Conservation (phyloP, 1,284 basidiomycete species). For the Cutaneotrichosporon sp. region DNA sequence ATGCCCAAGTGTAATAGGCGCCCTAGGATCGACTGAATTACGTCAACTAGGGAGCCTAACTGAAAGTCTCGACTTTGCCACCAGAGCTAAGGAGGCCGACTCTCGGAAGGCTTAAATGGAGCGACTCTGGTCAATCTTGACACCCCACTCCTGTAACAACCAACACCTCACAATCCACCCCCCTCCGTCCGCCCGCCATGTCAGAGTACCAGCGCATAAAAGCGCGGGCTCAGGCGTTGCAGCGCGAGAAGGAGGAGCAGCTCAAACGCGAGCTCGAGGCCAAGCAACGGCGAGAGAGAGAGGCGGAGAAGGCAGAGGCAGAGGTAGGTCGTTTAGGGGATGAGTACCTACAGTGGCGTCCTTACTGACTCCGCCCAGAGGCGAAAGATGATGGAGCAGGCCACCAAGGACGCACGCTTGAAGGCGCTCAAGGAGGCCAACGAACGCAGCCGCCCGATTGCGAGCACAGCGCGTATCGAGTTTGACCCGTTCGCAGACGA, state of each 20-base stretch:
- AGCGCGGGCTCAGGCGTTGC: conserved; percentile 39
- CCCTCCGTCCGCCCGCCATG: conserved; percentile 18
- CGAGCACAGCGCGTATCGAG: conserved; percentile 17
- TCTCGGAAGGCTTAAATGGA: conserved; percentile 1
- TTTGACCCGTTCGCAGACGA: conserved; percentile 51
- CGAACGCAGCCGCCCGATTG: conserved; percentile 25
- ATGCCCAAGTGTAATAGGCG: neutral
- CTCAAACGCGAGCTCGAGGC: conserved; percentile 39
- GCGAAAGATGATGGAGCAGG: conserved; percentile 37
- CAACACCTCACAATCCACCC: neutral
- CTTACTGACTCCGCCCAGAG: conserved; percentile 24
- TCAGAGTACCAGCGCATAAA: conserved; percentile 43
- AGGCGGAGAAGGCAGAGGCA: conserved; percentile 40
- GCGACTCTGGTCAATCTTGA: neutral
- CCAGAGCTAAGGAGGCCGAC: neutral
- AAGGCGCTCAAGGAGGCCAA: conserved; percentile 43
- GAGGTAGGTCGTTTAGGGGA: conserved; percentile 35
- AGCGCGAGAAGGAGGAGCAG: conserved; percentile 42
- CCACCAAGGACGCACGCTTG: conserved; percentile 39
- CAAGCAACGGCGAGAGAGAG: conserved; percentile 41
- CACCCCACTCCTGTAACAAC: neutral
- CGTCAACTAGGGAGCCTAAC: neutral
- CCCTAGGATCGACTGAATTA: neutral
- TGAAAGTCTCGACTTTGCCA: neutral
- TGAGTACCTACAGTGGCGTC: neutral